Conservation (phyloP, 176 grass and related monocot species). For the Thalia dealbata region DNA sequence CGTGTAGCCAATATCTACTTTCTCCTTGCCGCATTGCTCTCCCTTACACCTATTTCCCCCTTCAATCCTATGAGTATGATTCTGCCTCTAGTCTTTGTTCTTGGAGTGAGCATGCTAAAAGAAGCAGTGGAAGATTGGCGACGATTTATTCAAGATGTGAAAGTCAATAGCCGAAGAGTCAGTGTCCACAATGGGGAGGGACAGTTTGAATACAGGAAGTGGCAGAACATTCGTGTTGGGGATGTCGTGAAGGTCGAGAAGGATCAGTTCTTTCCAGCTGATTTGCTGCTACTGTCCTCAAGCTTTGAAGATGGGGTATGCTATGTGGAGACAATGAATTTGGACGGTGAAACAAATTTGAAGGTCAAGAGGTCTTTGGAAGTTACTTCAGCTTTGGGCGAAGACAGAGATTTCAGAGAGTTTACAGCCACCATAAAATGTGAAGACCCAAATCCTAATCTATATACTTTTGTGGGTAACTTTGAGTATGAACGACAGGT, state of each 20-base stretch:
- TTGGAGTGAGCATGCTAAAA: constrained; percentile 85
- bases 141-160: constrained; percentile 92
- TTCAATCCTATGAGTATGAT: constrained; percentile 86
- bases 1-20: constrained; percentile 93
- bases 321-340: constrained; percentile 99
- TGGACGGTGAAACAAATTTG: constrained; percentile 90
- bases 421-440: constrained; percentile 66
- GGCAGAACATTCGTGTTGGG: constrained; percentile 71
- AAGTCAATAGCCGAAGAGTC: constrained; percentile 83
- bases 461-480: constrained; percentile 89
- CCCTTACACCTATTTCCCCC: constrained; percentile 77
- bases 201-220: constrained; percentile 46
- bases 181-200: constrained; percentile 47
- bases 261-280: constrained; percentile 96
- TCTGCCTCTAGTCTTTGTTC: constrained; percentile 67
- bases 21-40: constrained; percentile 80
- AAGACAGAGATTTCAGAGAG: constrained; percentile 62
- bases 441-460: constrained; percentile 86
- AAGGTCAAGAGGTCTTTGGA: constrained; percentile 96
- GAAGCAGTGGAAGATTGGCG: constrained; percentile 93
- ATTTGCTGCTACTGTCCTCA: constrained; percentile 62
- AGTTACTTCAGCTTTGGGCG: constrained; percentile 62
- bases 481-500: constrained; percentile 85
- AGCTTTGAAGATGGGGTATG: constrained; percentile 98
- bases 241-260: constrained; percentile 92